phyloP scores from a whole-genome alignment of 2,329 filamentous ascomycete species.

The Ophiostoma pallidulum region DNA sequence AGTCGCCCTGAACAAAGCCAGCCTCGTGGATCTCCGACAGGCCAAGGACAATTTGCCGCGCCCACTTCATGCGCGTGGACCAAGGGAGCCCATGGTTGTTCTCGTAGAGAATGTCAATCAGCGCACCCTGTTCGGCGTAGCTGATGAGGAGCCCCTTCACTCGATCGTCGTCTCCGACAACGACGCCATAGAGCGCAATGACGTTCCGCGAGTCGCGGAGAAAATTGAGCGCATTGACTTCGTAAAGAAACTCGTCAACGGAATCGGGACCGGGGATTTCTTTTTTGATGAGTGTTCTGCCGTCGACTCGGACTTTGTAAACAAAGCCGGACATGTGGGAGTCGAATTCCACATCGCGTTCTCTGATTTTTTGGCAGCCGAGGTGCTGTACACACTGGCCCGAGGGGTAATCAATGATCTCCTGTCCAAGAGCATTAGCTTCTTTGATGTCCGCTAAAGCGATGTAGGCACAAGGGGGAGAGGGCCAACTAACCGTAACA shows the following conservation, averaged over 20 bases:
- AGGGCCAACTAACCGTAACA: conserved; percentile 52
- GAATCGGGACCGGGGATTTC: conserved; percentile 95
- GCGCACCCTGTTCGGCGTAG: conserved; percentile 74
- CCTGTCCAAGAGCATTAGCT: conserved; percentile 38
- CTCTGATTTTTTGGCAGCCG: conserved; percentile 52
- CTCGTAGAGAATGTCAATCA: conserved; percentile 88
- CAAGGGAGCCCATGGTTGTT: conserved; percentile 54
- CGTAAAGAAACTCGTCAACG: conserved; percentile 93
- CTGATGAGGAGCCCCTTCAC: conserved; percentile 87
- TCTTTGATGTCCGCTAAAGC: not conserved
- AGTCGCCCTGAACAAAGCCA: conserved; percentile 95
- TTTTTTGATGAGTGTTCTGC: conserved; percentile 78
- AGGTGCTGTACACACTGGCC: conserved; percentile 67
- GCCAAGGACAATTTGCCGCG: conserved; percentile 79
- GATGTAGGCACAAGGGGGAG: not conserved
- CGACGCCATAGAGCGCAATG: conserved; percentile 77
- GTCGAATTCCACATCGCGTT: conserved; percentile 73
- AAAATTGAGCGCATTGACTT: conserved; percentile 85
- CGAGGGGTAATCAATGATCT: conserved; percentile 81
- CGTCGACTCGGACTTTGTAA: conserved; percentile 73
- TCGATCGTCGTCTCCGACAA: conserved; percentile 67
- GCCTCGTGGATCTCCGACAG: conserved; percentile 89
- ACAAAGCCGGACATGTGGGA: conserved; percentile 95
- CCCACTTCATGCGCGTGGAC: conserved; percentile 74
- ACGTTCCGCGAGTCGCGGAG: conserved; percentile 65